A percentile compares a stretch with the other conserved stretches of the same genome.
Conservation (phyloP, 306 rosid genomes). For the Herpetospermum pedunculosum region DNA sequence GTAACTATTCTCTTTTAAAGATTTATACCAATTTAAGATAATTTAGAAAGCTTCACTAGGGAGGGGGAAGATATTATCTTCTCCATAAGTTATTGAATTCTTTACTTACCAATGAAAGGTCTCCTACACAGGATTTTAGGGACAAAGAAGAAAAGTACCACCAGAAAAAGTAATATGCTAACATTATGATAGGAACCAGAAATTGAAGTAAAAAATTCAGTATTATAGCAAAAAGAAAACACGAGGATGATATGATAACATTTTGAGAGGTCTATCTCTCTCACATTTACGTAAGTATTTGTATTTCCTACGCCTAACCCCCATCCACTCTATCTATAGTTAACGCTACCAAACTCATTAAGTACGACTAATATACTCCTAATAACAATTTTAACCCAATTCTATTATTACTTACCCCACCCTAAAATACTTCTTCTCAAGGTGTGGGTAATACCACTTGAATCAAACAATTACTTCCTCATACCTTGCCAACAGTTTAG, state of each 20-base stretch:
- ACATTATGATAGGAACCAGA: neutral
- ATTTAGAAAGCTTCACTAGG: neutral
- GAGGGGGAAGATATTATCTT: neutral
- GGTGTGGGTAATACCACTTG: neutral
- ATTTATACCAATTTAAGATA: neutral
- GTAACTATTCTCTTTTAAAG: neutral
- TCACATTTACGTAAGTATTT: neutral
- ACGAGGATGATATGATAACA: neutral
- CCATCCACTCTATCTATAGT: neutral
- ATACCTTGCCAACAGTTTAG: neutral
- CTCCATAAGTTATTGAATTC: neutral
- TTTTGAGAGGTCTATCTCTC: neutral
- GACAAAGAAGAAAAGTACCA: neutral
- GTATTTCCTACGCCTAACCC: neutral
- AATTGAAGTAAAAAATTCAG: neutral
- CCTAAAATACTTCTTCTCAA: neutral
- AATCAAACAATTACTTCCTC: neutral
- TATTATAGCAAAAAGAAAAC: neutral
- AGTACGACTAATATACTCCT: neutral
- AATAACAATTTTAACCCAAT: neutral
- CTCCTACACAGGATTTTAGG: neutral
- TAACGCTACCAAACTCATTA: neutral
- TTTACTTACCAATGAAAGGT: neutral
- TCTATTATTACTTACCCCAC: neutral
- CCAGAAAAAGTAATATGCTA: neutral